Evolutionary conservation across 805 yeast genomes (phyloP), one percentile per base, ranked within the genome.

Genomic region (Lipomyces yamanashiensis): DNA sequence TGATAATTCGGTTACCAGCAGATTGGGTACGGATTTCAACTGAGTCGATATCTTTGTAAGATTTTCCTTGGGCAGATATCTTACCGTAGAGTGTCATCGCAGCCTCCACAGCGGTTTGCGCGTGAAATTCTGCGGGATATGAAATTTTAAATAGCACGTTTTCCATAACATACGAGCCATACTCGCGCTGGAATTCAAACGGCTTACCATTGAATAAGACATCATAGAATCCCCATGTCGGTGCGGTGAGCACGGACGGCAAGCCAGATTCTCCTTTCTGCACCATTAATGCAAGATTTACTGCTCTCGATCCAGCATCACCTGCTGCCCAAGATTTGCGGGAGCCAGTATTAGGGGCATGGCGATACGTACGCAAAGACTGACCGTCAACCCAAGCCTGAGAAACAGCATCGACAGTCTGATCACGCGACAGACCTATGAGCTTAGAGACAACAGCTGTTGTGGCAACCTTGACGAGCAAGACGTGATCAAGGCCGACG

Each of bases 291-390:
- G 81, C 86, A 62, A 85, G 73, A 73, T 83, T 82, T 15, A 84
- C 87, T 19, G 87, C 88, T 64, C 87, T 77, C 15, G 85, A 78
- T 55, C 80, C 81, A 12, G 87, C 87, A 70, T 84, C 87, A 63
- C 87, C 88, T 13, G 88, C 88, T 34, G 88, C 88, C 88, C 88
- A 84, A 1, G 87, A 84, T 75, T 84, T 84, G 71, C 87, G 79
- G 8, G 85, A 81, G 75, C 84, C 84, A 57, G 87, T 85, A 74
- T 84, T 84, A 66, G 88, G 87, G 9, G 87, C 85, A 71, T 84
- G 88, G 71, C 88, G 81, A 71, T 84, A 84, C 37, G 87, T 85
- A 74, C 88, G 79, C 64, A 84, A 75, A 3, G 85, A 70, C 68
- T 83, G 86, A 37, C 87, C 87, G 73, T 84, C 88, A 36, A 80